Percentiles rank a stretch among this genome's conserved stretches.
Conservation (phyloP, 1,284 basidiomycete genomes). For the Cryptococcus sp. region DNA sequence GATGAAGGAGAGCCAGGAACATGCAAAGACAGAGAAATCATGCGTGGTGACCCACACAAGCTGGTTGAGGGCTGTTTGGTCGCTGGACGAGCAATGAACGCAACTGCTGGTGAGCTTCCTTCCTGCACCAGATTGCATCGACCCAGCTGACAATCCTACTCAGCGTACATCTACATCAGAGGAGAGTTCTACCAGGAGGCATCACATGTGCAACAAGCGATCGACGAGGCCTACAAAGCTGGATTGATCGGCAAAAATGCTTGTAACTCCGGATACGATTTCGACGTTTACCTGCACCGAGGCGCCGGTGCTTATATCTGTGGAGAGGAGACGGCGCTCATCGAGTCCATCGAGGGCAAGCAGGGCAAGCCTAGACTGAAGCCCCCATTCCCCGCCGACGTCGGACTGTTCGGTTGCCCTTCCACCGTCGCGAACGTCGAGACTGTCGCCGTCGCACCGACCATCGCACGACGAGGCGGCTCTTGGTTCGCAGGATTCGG, state of each 20-base stretch:
- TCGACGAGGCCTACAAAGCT: constrained; percentile 89
- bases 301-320: constrained; percentile 98
- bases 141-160: background rate
- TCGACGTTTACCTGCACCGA: constrained; percentile 96
- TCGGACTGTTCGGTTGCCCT: constrained; percentile 94
- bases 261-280: constrained; percentile 87
- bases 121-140: background rate
- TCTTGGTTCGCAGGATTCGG: constrained; percentile 95
- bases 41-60: constrained; percentile 97
- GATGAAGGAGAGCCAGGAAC: constrained; percentile 99
- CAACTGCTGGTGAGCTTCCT: constrained; percentile 64
- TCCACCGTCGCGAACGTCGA: constrained; percentile 98
- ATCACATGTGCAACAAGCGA: constrained; percentile 88
- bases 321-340: constrained; percentile 96
- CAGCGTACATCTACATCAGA: constrained; percentile 97
- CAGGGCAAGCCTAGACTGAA: constrained; percentile 97
- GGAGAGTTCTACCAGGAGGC: constrained; percentile 98
- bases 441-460: constrained; percentile 95
- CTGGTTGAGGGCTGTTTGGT: constrained; percentile 97
- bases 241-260: constrained; percentile 92
- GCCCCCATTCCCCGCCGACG: constrained; percentile 99
- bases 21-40: constrained; percentile 95
- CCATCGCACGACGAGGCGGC: constrained; percentile 87
- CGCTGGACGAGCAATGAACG: constrained; percentile 97
- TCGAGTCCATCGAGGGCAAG: constrained; percentile 94